Base-by-base conservation (phyloP, 768 basidiomycete genomes). In the Tylopilus felleus region DNA sequence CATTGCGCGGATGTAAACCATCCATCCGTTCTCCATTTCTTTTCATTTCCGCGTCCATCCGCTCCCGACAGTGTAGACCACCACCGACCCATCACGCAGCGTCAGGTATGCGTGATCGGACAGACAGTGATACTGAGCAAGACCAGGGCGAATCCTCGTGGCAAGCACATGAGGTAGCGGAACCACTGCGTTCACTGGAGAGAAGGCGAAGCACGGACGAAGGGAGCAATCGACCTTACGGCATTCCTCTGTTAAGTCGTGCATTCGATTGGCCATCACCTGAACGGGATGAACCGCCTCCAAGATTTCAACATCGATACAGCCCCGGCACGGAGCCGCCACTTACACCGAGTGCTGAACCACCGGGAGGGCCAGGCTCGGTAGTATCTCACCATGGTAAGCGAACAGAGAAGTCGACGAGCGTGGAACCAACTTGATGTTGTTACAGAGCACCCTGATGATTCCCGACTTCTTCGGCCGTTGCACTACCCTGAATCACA, bases 111-210 rank as follows among this genome's bases (percentile, higher is more conserved):
- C 59, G 48, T 35, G 63, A 59, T 53, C 78, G 74, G 75, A 31
- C 51, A 22, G 65, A 64, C 22, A 59, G 73, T 59, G 78, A 80
- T 54, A 70, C 68, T 9, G 81, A 80, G 57, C 73, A 77, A 35
- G 77, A 79, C 8, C 69, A 74, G 16, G 76, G 74, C 1, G 74
- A 73, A 27, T 77, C 78, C n/a, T 66, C 74, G 56, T 58, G 63
- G 55, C 67, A 57, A 35, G 51, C 36, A 31, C 60, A 60, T 22
- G 55, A 40, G 36, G 29, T 57, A 29, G n/a, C 50, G 27, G 67
- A 58, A n/a, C 28, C 45, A 33, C 39, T 28, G 21, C 49, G 19
- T 50, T 12, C 47, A 17, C 17, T 35, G 39, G 58, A 58, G 43
- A 53, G 59, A 58, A 52, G 60, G 14, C 46, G 59, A 59, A 66